Conservation (phyloP, 2,329 filamentous ascomycete species). For the Aspergillus melleus region DNA sequence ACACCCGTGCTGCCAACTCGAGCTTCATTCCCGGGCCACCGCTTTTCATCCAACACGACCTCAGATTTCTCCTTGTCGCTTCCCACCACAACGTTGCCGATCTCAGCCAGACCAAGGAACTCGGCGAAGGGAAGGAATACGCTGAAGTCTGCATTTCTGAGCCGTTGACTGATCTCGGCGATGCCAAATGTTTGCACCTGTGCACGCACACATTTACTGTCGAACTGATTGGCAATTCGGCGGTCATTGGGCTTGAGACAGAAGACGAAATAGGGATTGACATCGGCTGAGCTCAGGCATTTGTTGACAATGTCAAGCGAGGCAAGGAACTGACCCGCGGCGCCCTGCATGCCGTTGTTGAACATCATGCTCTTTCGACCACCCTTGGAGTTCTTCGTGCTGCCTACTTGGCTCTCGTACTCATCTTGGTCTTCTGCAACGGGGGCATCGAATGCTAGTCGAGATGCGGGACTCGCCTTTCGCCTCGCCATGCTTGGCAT, state of each 20-base stretch:
- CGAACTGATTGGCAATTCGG: constrained; percentile 96
- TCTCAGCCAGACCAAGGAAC: constrained; percentile 84
- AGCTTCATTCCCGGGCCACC: constrained; percentile 90
- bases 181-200: constrained; percentile 96
- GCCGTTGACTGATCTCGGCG: constrained; percentile 90
- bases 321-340: constrained; percentile 86
- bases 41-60: constrained; percentile 84
- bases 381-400: constrained; percentile 27
- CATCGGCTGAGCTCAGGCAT: constrained; percentile 75
- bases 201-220: constrained; percentile 94
- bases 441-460: constrained; percentile 37
- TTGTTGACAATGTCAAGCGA: constrained; percentile 89
- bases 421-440: constrained; percentile 43
- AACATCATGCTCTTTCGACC: constrained; percentile 42
- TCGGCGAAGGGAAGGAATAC: constrained; percentile 94
- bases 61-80: constrained; percentile 91
- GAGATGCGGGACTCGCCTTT: constrained; percentile 60
- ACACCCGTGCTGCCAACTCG: constrained; percentile 88
- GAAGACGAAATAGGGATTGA: constrained; percentile 95
- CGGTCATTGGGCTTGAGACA: constrained; percentile 97
- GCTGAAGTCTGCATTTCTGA: constrained; percentile 92
- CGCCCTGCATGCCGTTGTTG: constrained; percentile 66
- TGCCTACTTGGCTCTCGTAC: constrained; percentile 34
- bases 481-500: constrained; percentile 88
- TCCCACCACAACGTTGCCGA: constrained; percentile 81